Percentiles rank a stretch among this genome's conserved stretches.
These are phyloP conservation scores for Rheum nobile DNA, from an alignment of 148 eudicot species.

Conservation along the genomic window DNA sequence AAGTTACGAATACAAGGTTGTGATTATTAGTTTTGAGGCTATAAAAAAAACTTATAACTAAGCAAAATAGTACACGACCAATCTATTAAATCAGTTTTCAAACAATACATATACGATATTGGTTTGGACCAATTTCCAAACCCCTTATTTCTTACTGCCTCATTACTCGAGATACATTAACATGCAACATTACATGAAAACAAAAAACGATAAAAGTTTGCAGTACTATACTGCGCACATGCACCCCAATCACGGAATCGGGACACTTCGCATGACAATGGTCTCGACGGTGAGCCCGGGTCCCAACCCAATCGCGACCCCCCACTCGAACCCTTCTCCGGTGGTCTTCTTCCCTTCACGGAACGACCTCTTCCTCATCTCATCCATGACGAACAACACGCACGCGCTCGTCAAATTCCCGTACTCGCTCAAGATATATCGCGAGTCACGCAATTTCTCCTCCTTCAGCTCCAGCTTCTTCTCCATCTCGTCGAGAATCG, in stretches of 20 bases:
- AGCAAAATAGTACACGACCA: too few relatives aligned
- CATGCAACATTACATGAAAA: too few relatives aligned
- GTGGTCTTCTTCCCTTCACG: not conserved
- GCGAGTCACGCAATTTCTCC: not conserved
- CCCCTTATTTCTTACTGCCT: too few relatives aligned
- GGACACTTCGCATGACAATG: not conserved
- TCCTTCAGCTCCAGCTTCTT: not conserved
- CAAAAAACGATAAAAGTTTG: too few relatives aligned
- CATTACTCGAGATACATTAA: too few relatives aligned
- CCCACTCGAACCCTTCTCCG: slow-evolving; percentile 1
- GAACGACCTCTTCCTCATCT: not conserved
- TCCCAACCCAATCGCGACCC: not conserved
- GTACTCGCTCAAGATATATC: slow-evolving; percentile 6
- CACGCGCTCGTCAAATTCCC: not conserved
- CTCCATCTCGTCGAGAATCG: not conserved
- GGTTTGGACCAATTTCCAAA: too few relatives aligned
- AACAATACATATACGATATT: too few relatives aligned
- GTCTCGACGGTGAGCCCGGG: not conserved
- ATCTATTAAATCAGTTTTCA: too few relatives aligned
- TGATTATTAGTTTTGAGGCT: too few relatives aligned
- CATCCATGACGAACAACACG: not conserved
- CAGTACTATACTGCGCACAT: too few relatives aligned
- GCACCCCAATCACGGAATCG: not conserved
- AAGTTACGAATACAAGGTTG: too few relatives aligned
- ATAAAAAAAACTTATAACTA: too few relatives aligned